Percentiles rank a stretch among this genome's conserved stretches.
Conservation (phyloP, 1,284 basidiomycete species). For the Agaricales sp. region DNA sequence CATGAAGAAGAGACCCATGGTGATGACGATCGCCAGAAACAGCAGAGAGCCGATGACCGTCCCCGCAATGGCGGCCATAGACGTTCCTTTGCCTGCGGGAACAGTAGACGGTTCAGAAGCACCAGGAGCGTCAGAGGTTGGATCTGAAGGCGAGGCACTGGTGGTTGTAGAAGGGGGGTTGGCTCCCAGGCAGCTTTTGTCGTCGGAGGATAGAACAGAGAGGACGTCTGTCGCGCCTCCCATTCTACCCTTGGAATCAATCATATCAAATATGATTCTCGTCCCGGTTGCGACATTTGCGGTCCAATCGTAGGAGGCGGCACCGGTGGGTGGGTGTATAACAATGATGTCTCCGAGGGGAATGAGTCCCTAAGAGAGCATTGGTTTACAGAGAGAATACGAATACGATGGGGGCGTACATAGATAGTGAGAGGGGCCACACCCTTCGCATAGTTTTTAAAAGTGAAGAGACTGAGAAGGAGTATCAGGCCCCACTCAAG, state of each 20-base stretch:
- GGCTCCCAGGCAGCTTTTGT: constrained; percentile 39
- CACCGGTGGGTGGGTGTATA: constrained; percentile 33
- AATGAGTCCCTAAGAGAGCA: constrained; percentile 41
- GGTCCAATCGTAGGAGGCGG: constrained; percentile 42
- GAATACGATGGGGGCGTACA: not conserved
- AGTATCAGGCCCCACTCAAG: not conserved
- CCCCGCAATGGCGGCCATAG: constrained; percentile 43
- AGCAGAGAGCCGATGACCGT: constrained; percentile 47
- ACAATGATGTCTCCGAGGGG: constrained; percentile 46
- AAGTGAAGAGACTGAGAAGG: not conserved
- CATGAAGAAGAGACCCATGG: constrained; percentile 40
- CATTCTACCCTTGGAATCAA: constrained; percentile 41
- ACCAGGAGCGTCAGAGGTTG: constrained; percentile 22
- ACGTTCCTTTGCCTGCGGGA: constrained; percentile 14
- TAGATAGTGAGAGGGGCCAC: no score
- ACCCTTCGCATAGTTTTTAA: no score
- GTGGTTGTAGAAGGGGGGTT: constrained; percentile 28
- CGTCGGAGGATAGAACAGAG: constrained; percentile 37
- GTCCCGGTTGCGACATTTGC: constrained; percentile 51
- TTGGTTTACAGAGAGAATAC: no score
- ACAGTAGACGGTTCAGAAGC: constrained; percentile 9
- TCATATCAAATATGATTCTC: constrained; percentile 48
- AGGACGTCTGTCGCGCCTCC: constrained; percentile 49
- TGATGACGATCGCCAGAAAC: constrained; percentile 37
- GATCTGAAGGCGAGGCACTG: constrained; percentile 14